Conservation (phyloP, 768 basidiomycete species). For the Strobilomyces echinocephalus region DNA sequence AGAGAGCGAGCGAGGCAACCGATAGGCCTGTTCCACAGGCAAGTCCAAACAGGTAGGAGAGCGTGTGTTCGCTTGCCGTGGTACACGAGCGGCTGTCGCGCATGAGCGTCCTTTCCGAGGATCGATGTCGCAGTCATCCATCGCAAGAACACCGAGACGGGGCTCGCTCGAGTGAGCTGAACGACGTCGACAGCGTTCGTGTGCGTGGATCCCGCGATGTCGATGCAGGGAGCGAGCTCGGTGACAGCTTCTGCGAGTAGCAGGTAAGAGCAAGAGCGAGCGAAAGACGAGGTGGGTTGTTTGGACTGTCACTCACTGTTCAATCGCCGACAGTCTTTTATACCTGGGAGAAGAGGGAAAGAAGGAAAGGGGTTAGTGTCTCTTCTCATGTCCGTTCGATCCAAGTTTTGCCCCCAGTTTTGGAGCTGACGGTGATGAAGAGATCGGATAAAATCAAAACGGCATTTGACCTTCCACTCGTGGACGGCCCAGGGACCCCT, state of each 20-base stretch:
- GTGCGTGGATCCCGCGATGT: conserved; percentile 28
- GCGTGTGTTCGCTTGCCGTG: neutral
- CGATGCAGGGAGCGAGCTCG: conserved; percentile 32
- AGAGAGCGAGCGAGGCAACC: neutral
- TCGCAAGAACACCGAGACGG: conserved; percentile 53
- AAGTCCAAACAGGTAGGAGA: neutral
- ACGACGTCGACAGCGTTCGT: conserved; percentile 24
- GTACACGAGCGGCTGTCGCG: conserved; percentile 9
- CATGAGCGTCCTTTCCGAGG: conserved; percentile 28
- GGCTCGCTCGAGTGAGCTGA: conserved; percentile 24
- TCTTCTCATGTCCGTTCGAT: conserved; percentile 4
- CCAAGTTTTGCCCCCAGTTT: neutral
- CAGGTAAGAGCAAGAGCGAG: conserved; percentile 2
- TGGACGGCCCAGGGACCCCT: neutral
- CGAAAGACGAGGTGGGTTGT: conserved; percentile 1
- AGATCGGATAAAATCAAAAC: conserved; percentile 4
- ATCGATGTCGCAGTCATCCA: conserved; percentile 74
- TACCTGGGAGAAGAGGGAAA: neutral
- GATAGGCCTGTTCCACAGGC: neutral
- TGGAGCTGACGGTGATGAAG: conserved; percentile 5
- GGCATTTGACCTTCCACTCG: neutral
- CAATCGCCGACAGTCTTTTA: conserved; percentile 12
- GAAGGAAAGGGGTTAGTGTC: neutral
- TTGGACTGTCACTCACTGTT: conserved; percentile 12
- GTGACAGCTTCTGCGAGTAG: conserved; percentile 9